Evolutionary conservation across 2,329 filamentous ascomycete species (phyloP).

Genomic region (Xylariaceae sp.): DNA sequence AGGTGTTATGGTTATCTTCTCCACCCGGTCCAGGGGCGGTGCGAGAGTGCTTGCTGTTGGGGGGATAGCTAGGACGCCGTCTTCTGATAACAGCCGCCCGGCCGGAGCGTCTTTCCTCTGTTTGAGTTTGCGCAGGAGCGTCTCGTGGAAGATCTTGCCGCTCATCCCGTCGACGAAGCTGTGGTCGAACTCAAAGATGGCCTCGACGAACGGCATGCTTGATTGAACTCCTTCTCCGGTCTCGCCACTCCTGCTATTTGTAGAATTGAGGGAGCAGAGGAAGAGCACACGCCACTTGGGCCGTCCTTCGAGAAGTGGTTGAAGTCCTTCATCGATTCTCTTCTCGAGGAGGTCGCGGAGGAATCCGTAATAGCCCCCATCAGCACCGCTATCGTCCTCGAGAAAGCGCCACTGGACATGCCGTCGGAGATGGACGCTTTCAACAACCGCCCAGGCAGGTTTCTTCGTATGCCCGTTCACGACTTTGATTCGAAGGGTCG

Average conservation of each 20-base stretch:
- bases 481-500: conserved; percentile 18
- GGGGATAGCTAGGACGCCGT: conserved; percentile 21
- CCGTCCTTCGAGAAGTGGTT: conserved; percentile 4
- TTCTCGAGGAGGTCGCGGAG: no score
- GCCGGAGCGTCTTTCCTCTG: conserved; percentile 18
- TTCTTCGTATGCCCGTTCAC: conserved; percentile 13
- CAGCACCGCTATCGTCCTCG: conserved; percentile 8
- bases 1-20: conserved; percentile 16
- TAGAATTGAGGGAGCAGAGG: no score
- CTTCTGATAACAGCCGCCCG: conserved; percentile 20
- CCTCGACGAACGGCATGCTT: conserved; percentile 15
- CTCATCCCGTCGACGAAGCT: conserved; percentile 18
- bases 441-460: conserved; percentile 17
- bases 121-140: conserved; percentile 27
- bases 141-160: conserved; percentile 22
- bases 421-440: conserved; percentile 14
- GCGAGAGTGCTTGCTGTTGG: conserved; percentile 17
- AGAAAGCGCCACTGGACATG: conserved; percentile 24
- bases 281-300: conserved; percentile 21
- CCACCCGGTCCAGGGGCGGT: conserved; percentile 4
- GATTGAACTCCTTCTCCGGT: background rate
- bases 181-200: conserved; percentile 21
- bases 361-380: conserved; percentile 2
- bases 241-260: no score
- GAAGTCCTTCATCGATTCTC: conserved; percentile 13